Evolutionary conservation across 352 stramenopile species (phyloP), one percentile per base, ranked within the genome.

Genomic region (Globisporangium spiculum): DNA sequence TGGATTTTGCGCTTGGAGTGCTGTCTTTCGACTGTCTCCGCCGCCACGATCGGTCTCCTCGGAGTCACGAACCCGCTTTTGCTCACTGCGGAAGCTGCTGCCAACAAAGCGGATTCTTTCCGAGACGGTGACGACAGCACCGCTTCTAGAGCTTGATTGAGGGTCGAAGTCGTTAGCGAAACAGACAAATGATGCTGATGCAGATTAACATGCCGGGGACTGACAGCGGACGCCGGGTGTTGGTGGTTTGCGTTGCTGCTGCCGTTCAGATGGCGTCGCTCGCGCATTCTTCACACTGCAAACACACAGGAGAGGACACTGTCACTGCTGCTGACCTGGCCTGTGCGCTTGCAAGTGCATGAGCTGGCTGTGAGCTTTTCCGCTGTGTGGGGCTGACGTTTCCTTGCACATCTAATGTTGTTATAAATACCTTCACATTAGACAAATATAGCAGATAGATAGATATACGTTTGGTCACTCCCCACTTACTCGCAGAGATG

Each of bases 251-350:
- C 74, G 36, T 90, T 90, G 75, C 80, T 89, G 52, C 70, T 85
- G 67, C 82, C 82, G 32, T 75, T 90, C 24, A 75, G 64, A 55
- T 88, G 82, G 5, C 82, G 78, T 24, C 80, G 78, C 65, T 80
- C 76, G 44, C 81, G 71, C 74, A 87, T 83, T 20, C 22, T 36
- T 9, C 32, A 41, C 55, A 30, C 46, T 24, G 12, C 24, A 12
- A 20, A 22, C 12, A 14, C 26, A 18, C 26, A n/a, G 16, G 41
- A n/a, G 41, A 32, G 6, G n/a, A 20, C 14, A 8, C 59, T 8
- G 30, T 32, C 30, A 4, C 30, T 32, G 14, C 56, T 63, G 18
- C 5, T 18, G 59, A 6, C n/a, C 52, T 63, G 14, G 10, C n/a
- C 12, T 52, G 18, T 24, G 18, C 3, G 44, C 44, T 52, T 52